Evolutionary conservation across 352 stramenopile species (phyloP), one percentile per base, ranked within the genome.

Genomic region (Globisporangium middletonii): DNA sequence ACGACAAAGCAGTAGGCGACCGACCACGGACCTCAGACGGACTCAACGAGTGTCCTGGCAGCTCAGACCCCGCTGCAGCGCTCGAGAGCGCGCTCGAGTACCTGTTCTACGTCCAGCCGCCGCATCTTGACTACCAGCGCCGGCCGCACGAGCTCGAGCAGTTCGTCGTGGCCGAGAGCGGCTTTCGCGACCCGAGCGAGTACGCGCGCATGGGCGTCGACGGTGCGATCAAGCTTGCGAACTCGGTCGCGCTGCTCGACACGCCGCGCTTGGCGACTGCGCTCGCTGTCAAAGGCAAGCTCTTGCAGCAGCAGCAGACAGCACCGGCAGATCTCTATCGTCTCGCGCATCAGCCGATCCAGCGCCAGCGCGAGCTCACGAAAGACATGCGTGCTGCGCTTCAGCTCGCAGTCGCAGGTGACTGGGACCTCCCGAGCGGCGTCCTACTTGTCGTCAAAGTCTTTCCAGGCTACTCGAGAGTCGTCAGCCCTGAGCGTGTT

Each of bases 371-470:
- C 16, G 61, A 59, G 7, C 44, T 79, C 6, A 72, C 64, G 13
- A 51, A 48, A 16, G 67, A 79, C 4, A 78, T 84, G 69, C 73
- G 71, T 38, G 71, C 65, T 23, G 73, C 69, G 26, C 43, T 73
- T n/a, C 58, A 78, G 13, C 63, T 80, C 35, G 62, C 64, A 1
- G 47, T 51, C 0, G 60, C 64, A 35, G 73, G 75, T 11, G 67
- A 77, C n/a, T 88, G 75, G 77, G 64, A 82, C 7, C 46, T 86
- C 9, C 75, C 68, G 1, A 68, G 64, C 42, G 71, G 71, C 8
- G 58, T 85, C 0, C 54, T 95, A 19, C 63, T 94, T 13, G 75
- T 94, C 15, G 80, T 82, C n/a, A 95, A 95, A 53, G 84, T 90
- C 0, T 95, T 95, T 52, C 76, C 86, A 28, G 86, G 86, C 13